A percentile compares a stretch with the other conserved stretches of the same genome.
Evolutionary conservation across 2,329 filamentous ascomycete species (phyloP).

Genomic region (Fusarium odoratissimum): DNA sequence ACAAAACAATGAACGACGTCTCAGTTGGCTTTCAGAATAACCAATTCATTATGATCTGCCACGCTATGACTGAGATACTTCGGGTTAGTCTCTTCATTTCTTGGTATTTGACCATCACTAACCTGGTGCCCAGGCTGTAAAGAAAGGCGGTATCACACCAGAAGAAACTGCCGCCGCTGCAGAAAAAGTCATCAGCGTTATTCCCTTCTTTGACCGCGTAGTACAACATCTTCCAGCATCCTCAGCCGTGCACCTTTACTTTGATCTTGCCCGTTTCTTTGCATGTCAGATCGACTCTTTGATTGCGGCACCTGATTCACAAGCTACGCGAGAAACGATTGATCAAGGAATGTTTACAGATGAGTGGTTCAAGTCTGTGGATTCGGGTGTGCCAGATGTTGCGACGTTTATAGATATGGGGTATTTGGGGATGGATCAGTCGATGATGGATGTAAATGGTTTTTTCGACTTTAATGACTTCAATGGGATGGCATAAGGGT

Average conservation of each 20-base stretch:
- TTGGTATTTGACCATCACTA: fast-evolving
- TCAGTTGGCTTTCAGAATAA: conserved; percentile 14
- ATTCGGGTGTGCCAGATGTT: conserved; percentile 4
- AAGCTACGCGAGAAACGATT: conserved; percentile 2
- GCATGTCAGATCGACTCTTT: conserved; percentile 16
- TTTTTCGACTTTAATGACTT: background rate
- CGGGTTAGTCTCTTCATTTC: background rate
- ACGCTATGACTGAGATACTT: background rate
- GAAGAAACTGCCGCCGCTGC: conserved; percentile 2
- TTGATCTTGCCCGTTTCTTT: conserved; percentile 24
- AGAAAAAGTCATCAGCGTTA: conserved; percentile 5
- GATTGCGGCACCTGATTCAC: background rate
- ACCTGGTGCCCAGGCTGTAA: background rate
- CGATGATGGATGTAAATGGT: background rate
- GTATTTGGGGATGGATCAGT: conserved; percentile 8
- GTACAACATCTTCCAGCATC: conserved; percentile 5
- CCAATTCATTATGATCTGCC: conserved; percentile 18
- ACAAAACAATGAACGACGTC: conserved; percentile 4
- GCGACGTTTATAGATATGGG: conserved; percentile 15
- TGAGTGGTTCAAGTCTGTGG: conserved; percentile 21
- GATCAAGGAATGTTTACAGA: conserved; percentile 18
- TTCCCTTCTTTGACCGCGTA: conserved; percentile 7
- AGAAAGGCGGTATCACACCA: background rate
- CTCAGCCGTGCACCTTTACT: conserved; percentile 10
- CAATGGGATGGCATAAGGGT: background rate